Base-by-base conservation (phyloP, 139 green algal genomes). In the Haematococcus lacustris region DNA sequence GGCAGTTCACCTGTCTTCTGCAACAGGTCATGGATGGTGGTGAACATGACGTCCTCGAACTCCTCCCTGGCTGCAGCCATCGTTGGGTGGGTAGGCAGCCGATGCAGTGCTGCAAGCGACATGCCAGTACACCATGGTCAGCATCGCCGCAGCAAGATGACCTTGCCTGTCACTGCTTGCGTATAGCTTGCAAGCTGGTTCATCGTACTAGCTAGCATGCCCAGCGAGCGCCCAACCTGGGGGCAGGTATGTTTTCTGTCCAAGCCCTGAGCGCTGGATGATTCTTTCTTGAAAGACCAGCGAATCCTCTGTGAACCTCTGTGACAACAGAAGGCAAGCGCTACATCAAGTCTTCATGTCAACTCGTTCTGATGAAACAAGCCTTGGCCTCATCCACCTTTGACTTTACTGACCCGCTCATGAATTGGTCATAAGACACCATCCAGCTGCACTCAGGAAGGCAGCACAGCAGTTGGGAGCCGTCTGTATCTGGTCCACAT, bases 221-320 rank as follows among this genome's bases (percentile, higher is more conserved):
- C 53, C 13, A 38, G 66, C 30, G 38, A 40, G 41, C 21, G 21
- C 2, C 73, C 57, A 23, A 91, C 88, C 87, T 38, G 83, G 77
- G 7, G 93, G 94, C 75, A 98, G 79, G 80, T 96, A 97, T 0
- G 94, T 98, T 23, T 95, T 26, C 70, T 79, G 70, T 13, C 94
- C 94, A 70, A 98, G 78, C 2, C 94, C 94, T 26, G 90, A 94
- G 21, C 88, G 80, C 1, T 70, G 53, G 26, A 97, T 71, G 59
- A 98, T 93, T 74, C 96, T 96, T 63, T 90, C 74, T 78, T 98
- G 94, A 41, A 98, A 98, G 3, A 90, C 81, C 34, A 98, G 69
- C 32, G 73, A 88, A 68, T 93, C 80, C 1, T 86, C 73, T 35
- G 80, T 90, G 75, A 97, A 97, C 5, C 66, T 78, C 79, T 91